Base-by-base conservation (phyloP, 2,329 filamentous ascomycete genomes). In the Ophiostoma ulmi region DNA sequence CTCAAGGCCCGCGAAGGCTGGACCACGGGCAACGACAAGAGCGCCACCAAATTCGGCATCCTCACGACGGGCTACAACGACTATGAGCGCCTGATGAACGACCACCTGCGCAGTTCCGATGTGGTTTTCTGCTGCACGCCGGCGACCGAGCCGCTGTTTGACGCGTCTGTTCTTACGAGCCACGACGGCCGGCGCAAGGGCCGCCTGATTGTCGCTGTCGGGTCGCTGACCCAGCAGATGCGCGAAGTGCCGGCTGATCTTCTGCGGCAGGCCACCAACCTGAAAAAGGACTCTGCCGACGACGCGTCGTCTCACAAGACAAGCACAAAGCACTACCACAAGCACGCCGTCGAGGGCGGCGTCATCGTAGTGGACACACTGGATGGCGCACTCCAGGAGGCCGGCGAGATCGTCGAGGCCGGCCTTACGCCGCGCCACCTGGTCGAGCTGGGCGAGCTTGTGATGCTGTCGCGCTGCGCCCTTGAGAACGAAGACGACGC, bases 111-210 rank as follows among this genome's bases (percentile, higher is more conserved):
- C 52, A 87, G 86, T 10, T 87, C 91, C 0, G 92, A 95, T 75
- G 90, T 91, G 11, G 91, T 98, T 52, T 95, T 97, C 80, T 94
- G 92, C 80, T 97, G 92, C 74, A 97, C 93, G 1, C 92, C 94
- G 0, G 90, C 89, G 0, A 86, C 84, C 0, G 82, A 86, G 44
- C 91, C 91, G 0, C 81, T 97, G 1, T 98, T 97, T 77, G 91
- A 94, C 69, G 83, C 82, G 11, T 78, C 84, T 13, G 88, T 91
- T 72, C 83, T 97, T 68, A 96, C 91, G 0, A 90, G 85, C 70
- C 84, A 86, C 7, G 89, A 91, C 74, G 91, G 88, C 0, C 80
- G 90, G 39, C 87, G 85, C 74, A 92, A 91, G 77, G 90, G 90
- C 1, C 80, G 91, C 36, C 84, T 94, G 74, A 87, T 94, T 69